Conservation (phyloP, 352 stramenopile genomes). For the Phytophthora vignae region DNA sequence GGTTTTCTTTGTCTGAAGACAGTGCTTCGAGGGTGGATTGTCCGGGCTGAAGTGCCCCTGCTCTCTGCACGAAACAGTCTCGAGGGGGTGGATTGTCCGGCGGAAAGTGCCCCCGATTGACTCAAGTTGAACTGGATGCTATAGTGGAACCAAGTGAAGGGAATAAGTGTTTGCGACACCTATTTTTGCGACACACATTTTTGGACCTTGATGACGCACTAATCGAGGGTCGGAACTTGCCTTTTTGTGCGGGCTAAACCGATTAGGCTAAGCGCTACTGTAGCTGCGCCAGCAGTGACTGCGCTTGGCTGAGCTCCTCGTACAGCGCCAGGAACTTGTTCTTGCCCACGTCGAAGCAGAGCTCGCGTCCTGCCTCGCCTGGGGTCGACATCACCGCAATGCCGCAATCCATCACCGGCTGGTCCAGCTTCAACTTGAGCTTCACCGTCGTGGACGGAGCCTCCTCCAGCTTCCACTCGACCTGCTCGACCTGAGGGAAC, state of each 20-base stretch:
- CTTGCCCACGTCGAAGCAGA: slow-evolving; percentile 33
- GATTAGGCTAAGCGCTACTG: too few species aligned
- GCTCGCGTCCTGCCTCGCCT: slow-evolving; percentile 6
- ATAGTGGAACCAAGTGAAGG: slow-evolving; percentile 14
- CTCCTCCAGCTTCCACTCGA: slow-evolving; percentile 38
- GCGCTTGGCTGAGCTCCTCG: slow-evolving; percentile 44
- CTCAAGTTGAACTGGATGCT: slow-evolving; percentile 6
- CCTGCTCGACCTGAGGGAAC: slow-evolving; percentile 41
- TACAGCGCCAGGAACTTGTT: slow-evolving; percentile 47
- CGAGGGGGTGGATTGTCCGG: slow-evolving; percentile 17
- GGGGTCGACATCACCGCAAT: neutral
- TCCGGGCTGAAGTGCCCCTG: too few species aligned
- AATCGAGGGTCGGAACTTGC: slow-evolving; percentile 18
- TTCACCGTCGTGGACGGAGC: slow-evolving; percentile 21
- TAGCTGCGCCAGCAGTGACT: slow-evolving; percentile 32
- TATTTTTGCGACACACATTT: slow-evolving; percentile 19
- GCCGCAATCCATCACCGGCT: slow-evolving; percentile 34
- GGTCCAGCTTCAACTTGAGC: slow-evolving; percentile 42
- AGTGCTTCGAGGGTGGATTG: slow-evolving; percentile 7
- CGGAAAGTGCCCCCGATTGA: slow-evolving; percentile 15
- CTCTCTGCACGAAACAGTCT: neutral
- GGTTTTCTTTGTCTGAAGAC: slow-evolving; percentile 34
- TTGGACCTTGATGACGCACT: slow-evolving; percentile 19
- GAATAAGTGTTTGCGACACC: slow-evolving; percentile 2
- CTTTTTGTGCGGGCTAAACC: neutral